A percentile compares a stretch with the other conserved stretches of the same genome.
phyloP scores from a whole-genome alignment of 1,284 basidiomycete genomes.

The Ceratobasidium sp. region DNA sequence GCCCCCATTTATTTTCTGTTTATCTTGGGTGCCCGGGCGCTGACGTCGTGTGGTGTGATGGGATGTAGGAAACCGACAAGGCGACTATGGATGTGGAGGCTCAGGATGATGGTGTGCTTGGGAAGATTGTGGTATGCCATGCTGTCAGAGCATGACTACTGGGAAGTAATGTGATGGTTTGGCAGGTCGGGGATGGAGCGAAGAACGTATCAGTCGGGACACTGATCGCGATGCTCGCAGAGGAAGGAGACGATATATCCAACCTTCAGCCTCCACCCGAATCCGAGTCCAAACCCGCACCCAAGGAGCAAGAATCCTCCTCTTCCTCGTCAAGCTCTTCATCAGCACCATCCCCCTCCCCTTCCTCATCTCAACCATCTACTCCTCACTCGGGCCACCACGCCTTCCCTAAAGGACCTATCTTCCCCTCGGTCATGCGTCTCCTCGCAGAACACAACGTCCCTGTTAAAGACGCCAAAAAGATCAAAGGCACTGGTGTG shows the following conservation, averaged over 20 bases:
- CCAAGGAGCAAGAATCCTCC: constrained; percentile 40
- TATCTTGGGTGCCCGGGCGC: background rate
- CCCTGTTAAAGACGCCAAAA: constrained; percentile 55
- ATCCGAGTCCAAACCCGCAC: constrained; percentile 38
- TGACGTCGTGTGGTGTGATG: background rate
- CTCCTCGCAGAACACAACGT: constrained; percentile 74
- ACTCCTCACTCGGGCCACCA: constrained; percentile 58
- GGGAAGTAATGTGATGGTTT: background rate
- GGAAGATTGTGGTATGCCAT: constrained; percentile 77
- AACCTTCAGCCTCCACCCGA: constrained; percentile 77
- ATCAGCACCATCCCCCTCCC: constrained; percentile 54
- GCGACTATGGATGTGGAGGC: constrained; percentile 99
- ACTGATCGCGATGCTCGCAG: constrained; percentile 92
- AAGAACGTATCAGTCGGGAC: constrained; percentile 91
- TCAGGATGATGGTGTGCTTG: constrained; percentile 95
- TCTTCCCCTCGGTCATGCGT: constrained; percentile 84
- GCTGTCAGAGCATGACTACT: background rate
- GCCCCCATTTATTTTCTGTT: background rate
- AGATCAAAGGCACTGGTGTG: constrained; percentile 76
- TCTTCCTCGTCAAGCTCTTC: constrained; percentile 52
- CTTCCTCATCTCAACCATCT: constrained; percentile 51
- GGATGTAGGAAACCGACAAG: constrained; percentile 94
- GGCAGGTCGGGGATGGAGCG: constrained; percentile 81
- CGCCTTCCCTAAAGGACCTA: constrained; percentile 67
- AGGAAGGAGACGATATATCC: constrained; percentile 95